Conservation (phyloP, 106 monocot species). For the Dendrobium nobile region DNA sequence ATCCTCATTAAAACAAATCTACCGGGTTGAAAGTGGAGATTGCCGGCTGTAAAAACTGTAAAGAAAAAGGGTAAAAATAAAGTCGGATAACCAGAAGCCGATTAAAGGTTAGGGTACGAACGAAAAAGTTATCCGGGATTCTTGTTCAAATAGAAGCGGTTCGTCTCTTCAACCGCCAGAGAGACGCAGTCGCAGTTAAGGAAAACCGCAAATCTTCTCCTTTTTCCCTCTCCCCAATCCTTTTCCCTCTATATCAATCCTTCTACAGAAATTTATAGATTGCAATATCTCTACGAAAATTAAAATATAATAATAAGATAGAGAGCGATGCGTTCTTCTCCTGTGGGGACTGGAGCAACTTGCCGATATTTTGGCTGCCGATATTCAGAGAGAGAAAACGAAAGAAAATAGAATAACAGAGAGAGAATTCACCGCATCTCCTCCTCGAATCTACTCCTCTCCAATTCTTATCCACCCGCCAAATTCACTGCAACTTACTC, state of each 20-base stretch:
- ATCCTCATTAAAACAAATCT: not conserved
- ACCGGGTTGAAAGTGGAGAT: not conserved
- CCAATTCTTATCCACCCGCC: not conserved
- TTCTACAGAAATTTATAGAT: not conserved
- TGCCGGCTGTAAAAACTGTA: not conserved
- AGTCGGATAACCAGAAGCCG: not conserved
- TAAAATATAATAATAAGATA: not conserved
- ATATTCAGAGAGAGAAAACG: not conserved
- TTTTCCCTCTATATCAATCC: not conserved
- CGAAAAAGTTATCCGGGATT: not conserved
- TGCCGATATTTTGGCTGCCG: not conserved
- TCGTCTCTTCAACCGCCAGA: not conserved
- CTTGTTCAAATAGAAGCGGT: not conserved
- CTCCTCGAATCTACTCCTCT: not conserved
- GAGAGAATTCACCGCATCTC: not conserved
- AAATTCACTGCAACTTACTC: not conserved
- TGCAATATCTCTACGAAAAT: not conserved
- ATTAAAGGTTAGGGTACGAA: conserved; percentile 1
- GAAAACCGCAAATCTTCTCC: not conserved
- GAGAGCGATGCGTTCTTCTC: not conserved
- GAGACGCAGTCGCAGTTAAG: not conserved
- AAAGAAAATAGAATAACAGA: not conserved
- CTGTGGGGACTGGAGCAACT: conserved; percentile 5
- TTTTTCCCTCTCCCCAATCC: too few relatives aligned
- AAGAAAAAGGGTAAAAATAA: not conserved